phyloP scores from a whole-genome alignment of 495 filamentous ascomycete genomes.

The Achaetomiella virescens region DNA sequence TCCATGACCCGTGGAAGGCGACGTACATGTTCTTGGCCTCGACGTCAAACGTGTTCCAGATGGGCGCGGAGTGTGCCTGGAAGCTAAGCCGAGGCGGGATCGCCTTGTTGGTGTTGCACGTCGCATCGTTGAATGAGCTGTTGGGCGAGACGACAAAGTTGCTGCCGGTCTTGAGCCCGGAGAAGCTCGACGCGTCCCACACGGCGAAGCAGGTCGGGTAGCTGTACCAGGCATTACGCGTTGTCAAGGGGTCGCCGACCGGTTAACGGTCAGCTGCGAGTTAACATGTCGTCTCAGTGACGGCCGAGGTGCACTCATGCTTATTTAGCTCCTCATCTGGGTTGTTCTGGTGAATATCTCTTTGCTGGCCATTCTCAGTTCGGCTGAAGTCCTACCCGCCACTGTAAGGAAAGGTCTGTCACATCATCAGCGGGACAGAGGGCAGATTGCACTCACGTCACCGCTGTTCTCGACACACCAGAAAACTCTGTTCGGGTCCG shows the following conservation, averaged over 20 bases:
- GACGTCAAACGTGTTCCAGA: conserved; percentile 44
- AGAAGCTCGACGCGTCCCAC: conserved; percentile 48
- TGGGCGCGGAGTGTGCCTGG: conserved; percentile 52
- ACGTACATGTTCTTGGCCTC: conserved; percentile 51
- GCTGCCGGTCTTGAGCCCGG: conserved; percentile 39
- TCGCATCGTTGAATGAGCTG: conserved; percentile 43
- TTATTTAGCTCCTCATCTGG: conserved; percentile 69
- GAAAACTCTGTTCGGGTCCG: conserved; percentile 54
- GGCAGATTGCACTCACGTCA: conserved; percentile 45
- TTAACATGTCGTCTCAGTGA: background rate
- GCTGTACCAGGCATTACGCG: conserved; percentile 47
- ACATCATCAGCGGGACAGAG: conserved; percentile 23
- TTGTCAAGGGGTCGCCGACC: conserved; percentile 34
- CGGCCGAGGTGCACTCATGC: conserved; percentile 35
- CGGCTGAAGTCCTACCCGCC: conserved; percentile 29
- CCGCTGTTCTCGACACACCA: conserved; percentile 67
- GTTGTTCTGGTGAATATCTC: conserved; percentile 59
- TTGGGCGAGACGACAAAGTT: conserved; percentile 47
- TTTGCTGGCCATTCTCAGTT: conserved; percentile 37
- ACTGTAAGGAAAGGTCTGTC: background rate
- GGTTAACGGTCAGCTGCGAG: background rate
- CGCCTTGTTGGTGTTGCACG: conserved; percentile 37
- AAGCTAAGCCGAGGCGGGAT: conserved; percentile 47
- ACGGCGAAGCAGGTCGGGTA: conserved; percentile 66
- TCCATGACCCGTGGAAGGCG: conserved; percentile 56